Base-by-base conservation (phyloP, 202 grass and related monocot genomes). In the Miscanthus sacchariflorus region DNA sequence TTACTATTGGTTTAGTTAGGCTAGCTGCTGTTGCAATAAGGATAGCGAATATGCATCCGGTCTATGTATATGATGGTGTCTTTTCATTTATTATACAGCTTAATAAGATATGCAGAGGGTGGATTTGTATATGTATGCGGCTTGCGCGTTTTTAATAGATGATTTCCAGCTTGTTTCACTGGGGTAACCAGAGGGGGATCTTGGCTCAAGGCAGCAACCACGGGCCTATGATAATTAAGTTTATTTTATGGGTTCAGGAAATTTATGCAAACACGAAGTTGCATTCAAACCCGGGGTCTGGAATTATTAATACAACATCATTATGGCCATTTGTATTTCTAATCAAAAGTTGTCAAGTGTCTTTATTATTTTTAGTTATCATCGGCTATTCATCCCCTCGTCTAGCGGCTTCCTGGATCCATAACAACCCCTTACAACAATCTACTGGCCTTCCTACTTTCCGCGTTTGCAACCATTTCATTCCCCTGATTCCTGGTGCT, bases 11-110 rank as follows among this genome's bases (percentile, higher is more conserved):
- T 43, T 83, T 59, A 30, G 23, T 43, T 45, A 84, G 70, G 28
- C 74, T 21, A 68, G 50, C 24, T n/a, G 58, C 19, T 74, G 82
- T 74, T 28, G 36, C 8, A 84, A 84, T 64, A 85, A 68, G 71
- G 39, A 9, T 75, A 10, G 56, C 71, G 36, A 72, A 72, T 82
- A 23, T 49, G 39, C 71, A 76, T 44, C 59, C 24, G 23, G 18
- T 76, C 18, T 76, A 17, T 77, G 59, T 68, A 76, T n/a, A 84
- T 76, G 59, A 38, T 78, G 49, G 1, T 65, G 61, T 65, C 10
- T 6, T 21, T 35, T 27, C 72, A 76, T 70, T 27, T 24, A 76
- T 49, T n/a, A 74, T 84, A 59, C 17, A 76, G 56, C 25, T 65
- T 28, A 74, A 71, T 83, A 61, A 84, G 39, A 45, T 28, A 7